Percentiles rank a stretch among this genome's conserved stretches.
phyloP scores from a whole-genome alignment of 2,329 filamentous ascomycete genomes.

The Chaetomiaceae sp. region DNA sequence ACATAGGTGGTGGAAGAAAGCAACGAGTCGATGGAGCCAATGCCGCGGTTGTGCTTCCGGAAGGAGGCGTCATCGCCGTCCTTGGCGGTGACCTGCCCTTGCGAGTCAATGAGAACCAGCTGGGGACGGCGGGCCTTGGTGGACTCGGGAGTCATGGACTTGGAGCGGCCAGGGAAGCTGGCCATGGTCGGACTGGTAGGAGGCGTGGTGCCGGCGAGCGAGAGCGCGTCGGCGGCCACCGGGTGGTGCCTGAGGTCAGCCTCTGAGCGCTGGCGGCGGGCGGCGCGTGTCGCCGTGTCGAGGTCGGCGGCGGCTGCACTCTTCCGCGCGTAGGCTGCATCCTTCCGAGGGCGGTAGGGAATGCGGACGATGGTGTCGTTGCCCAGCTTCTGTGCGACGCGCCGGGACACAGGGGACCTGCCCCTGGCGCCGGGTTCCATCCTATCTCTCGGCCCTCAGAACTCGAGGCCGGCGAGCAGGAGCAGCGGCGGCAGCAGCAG shows the following conservation, averaged over 20 bases:
- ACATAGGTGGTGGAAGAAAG: constrained; percentile 24
- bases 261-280: constrained; percentile 9
- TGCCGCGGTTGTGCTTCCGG: constrained; percentile 21
- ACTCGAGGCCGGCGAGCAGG: neutral
- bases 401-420: constrained; percentile 21
- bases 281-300: constrained; percentile 7
- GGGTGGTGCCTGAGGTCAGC: constrained; percentile 3
- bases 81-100: constrained; percentile 7
- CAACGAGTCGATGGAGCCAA: constrained; percentile 25
- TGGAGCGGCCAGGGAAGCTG: constrained; percentile 12
- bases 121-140: constrained; percentile 14
- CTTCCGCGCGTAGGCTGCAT: constrained; percentile 18
- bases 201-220: constrained; percentile 23
- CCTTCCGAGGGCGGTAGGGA: constrained; percentile 19
- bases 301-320: constrained; percentile 17
- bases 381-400: constrained; percentile 23
- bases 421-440: constrained; percentile 23
- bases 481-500: neutral
- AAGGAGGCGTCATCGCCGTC: constrained; percentile 15
- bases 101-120: constrained; percentile 12
- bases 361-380: constrained; percentile 18
- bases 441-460: constrained; percentile 3
- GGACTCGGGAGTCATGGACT: constrained; percentile 14
- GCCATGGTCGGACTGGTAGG: constrained; percentile 22
- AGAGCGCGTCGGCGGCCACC: constrained; percentile 18